These are phyloP conservation scores for Fraxinus nigra DNA, from an alignment of 305 asterid species.

Conservation along the genomic window DNA sequence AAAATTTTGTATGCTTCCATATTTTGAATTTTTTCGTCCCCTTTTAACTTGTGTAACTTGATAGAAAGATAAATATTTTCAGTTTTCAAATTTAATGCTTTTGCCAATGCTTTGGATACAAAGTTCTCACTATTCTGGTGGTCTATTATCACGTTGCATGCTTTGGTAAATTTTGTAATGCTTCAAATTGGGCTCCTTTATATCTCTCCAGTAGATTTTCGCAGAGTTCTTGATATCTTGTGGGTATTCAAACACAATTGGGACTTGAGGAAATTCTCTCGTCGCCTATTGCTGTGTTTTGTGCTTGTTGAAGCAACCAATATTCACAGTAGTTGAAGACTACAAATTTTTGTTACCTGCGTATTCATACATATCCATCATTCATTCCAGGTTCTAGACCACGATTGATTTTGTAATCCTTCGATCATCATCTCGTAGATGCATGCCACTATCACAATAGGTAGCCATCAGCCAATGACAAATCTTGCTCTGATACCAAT, in stretches of 20 bases:
- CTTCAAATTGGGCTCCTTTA: background rate
- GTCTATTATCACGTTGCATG: background rate
- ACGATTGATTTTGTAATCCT: background rate
- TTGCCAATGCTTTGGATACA: background rate
- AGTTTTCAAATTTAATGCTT: background rate
- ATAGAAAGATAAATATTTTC: background rate
- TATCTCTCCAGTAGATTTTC: background rate
- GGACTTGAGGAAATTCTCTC: background rate
- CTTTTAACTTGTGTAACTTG: background rate
- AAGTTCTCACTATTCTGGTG: background rate
- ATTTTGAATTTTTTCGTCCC: background rate
- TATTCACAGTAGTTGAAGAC: too few relatives aligned
- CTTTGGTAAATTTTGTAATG: background rate
- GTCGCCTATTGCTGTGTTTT: background rate
- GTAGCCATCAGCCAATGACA: background rate
- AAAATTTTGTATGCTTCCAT: background rate
- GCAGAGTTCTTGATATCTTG: background rate
- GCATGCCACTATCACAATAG: background rate
- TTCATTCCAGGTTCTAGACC: background rate
- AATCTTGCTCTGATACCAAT: background rate
- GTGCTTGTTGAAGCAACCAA: background rate
- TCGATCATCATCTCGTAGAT: background rate
- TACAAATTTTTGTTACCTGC: too few relatives aligned
- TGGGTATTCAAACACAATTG: background rate
- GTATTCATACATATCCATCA: background rate